Percentiles rank a stretch among this genome's conserved stretches.
These are phyloP conservation scores for Cordyceps farinosa DNA, from an alignment of 2,329 filamentous ascomycete species.

Conservation along the genomic window DNA sequence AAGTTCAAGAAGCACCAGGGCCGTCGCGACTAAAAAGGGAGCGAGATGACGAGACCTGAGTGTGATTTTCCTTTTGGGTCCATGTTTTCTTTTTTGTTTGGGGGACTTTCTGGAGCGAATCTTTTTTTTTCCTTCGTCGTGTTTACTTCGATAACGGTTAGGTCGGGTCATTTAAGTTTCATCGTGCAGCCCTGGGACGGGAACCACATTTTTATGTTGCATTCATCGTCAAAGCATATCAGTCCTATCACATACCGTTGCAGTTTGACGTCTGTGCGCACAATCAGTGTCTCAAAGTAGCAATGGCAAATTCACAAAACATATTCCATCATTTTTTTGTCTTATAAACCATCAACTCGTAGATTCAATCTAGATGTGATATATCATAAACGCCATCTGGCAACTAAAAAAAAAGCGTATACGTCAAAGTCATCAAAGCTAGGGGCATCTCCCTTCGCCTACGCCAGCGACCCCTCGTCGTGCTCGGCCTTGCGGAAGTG, in stretches of 20 bases:
- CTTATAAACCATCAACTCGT: not conserved
- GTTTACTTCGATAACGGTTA: not conserved
- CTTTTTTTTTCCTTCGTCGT: not conserved
- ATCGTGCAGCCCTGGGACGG: not conserved
- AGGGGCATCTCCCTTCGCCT: not conserved
- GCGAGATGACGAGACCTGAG: not conserved
- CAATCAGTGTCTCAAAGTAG: not conserved
- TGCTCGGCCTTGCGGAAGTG: not conserved
- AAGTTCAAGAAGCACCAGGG: constrained; percentile 32
- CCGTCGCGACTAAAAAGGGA: not conserved
- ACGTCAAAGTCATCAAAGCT: not conserved
- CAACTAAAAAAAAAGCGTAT: not conserved
- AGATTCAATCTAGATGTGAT: not conserved
- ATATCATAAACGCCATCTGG: not conserved
- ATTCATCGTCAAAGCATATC: not conserved
- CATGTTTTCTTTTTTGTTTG: not conserved
- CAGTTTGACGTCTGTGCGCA: not conserved
- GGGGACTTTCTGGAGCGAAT: not conserved
- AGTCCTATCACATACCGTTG: no score
- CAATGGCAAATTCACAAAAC: not conserved
- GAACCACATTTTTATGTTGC: not conserved
- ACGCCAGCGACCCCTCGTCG: not conserved
- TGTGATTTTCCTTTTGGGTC: not conserved
- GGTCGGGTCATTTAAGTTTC: not conserved
- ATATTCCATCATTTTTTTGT: not conserved